Percentiles rank a stretch among this genome's conserved stretches.
phyloP scores from a whole-genome alignment of 306 rosid species.

The Pterocarpus macrocarpus region DNA sequence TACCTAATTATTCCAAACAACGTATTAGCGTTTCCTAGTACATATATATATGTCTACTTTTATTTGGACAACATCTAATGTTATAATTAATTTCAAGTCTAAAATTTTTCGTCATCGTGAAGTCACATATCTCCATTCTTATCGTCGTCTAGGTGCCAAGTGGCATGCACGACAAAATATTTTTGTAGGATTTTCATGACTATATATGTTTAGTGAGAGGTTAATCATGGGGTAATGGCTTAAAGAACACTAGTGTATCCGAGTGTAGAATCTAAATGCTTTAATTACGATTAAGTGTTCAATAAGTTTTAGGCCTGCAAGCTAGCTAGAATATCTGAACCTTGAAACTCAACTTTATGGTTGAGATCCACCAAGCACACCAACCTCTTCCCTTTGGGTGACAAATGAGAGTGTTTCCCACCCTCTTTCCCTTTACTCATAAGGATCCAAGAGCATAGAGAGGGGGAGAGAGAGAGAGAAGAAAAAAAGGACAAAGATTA shows the following conservation, averaged over 20 bases:
- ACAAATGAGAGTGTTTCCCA: conserved; percentile 91
- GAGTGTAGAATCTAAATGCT: conserved; percentile 53
- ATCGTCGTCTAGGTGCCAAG: conserved; percentile 13
- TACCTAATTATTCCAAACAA: conserved; percentile 31
- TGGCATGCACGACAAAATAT: conserved; percentile 46
- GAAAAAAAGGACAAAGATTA: conserved; percentile 10
- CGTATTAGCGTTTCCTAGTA: conserved; percentile 10
- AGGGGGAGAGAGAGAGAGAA: neutral
- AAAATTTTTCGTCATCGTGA: conserved; percentile 47
- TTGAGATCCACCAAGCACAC: conserved; percentile 59
- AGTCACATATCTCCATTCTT: conserved; percentile 44
- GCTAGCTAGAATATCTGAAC: conserved; percentile 50
- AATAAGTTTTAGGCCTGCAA: conserved; percentile 55
- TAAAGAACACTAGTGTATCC: conserved; percentile 55
- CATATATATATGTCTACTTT: conserved; percentile 7
- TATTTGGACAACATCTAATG: conserved; percentile 38
- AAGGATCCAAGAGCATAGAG: conserved; percentile 71
- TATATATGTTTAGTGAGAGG: conserved; percentile 34
- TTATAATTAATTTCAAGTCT: conserved; percentile 47
- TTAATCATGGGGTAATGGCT: conserved; percentile 49
- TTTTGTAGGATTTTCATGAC: conserved; percentile 33
- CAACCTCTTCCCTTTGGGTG: conserved; percentile 59
- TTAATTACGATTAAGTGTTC: conserved; percentile 58
- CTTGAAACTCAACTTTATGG: conserved; percentile 53
- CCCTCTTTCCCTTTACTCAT: conserved; percentile 77